These are phyloP conservation scores for Tricholoma saponaceum DNA, from an alignment of 768 basidiomycete species.

Conservation along the genomic window DNA sequence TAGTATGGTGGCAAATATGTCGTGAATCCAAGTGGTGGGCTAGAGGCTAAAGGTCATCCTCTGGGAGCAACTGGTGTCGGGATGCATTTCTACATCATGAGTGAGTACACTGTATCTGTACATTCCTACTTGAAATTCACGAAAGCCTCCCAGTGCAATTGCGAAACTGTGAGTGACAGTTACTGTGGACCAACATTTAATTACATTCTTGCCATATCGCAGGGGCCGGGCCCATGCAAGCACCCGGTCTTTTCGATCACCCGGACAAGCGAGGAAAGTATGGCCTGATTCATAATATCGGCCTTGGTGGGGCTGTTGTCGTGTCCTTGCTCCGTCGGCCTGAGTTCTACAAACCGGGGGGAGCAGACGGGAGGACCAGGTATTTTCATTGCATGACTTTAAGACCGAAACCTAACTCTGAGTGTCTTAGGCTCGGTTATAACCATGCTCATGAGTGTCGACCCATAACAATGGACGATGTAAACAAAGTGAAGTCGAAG, in stretches of 20 bases:
- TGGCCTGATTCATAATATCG: slow-evolving; percentile 81
- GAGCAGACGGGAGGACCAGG: slow-evolving; percentile 65
- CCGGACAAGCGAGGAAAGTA: slow-evolving; percentile 70
- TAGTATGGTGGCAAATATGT: slow-evolving; percentile 85
- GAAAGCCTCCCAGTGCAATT: slow-evolving; percentile 55
- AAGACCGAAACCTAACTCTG: background rate
- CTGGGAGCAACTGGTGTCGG: slow-evolving; percentile 79
- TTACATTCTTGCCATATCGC: background rate
- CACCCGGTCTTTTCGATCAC: slow-evolving; percentile 59
- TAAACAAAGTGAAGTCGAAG: slow-evolving; percentile 75
- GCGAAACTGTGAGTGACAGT: slow-evolving; percentile 49
- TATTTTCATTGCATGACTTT: slow-evolving; percentile 17
- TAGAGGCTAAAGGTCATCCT: slow-evolving; percentile 88
- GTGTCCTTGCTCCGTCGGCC: slow-evolving; percentile 74
- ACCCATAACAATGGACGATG: slow-evolving; percentile 55
- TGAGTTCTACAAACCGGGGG: slow-evolving; percentile 68
- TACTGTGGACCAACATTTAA: background rate
- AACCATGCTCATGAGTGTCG: slow-evolving; percentile 72
- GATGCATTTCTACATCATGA: slow-evolving; percentile 86
- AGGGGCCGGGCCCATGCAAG: slow-evolving; percentile 89
- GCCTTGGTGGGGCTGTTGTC: slow-evolving; percentile 77
- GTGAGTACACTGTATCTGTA: slow-evolving; percentile 32
- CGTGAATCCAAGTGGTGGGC: slow-evolving; percentile 79
- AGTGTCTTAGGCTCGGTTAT: slow-evolving; percentile 59
- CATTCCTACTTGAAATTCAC: slow-evolving; percentile 1